Evolutionary conservation across 192 early-diverging fungal genomes (phyloP), one percentile per base, ranked within the genome.

Genomic region (Dissophora ornata): DNA sequence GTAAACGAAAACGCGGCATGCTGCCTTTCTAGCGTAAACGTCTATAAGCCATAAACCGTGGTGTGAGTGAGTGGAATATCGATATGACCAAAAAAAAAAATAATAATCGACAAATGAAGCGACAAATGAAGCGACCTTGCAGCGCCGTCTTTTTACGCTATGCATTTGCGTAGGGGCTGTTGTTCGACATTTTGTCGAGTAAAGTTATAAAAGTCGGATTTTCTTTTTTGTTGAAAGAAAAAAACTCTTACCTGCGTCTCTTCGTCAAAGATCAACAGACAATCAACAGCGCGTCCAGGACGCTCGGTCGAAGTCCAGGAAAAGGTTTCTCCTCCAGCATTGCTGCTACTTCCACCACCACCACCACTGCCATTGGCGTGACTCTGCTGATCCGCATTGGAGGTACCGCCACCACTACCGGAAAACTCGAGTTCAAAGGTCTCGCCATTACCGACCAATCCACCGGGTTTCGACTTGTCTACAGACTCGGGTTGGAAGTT

Each of bases 401-500:
- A n/a, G n/a, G n/a, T n/a, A n/a, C 36, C 66, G 5, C 73, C 59
- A 25, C 53, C 44, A 16, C 59, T 66, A 10, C 73, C 73, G 12
- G 64, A 51, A 44, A 77, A 67, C 40, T 77, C 73, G 0, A 77
- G 65, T 41, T 77, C 73, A 60, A 62, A 77, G 0, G 64, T 57
- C 24, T 77, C 73, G 24, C 73, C 73, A 50, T 77, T 77, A 0
- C 73, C 73, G 21, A 67, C 59, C 15, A 77, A 30, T 42, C 54
- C 58, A 16, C 73, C 73, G 19, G 73, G 73, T 46, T 33, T 42
- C 3, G 73, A 77, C 38, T 77, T 77, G 38, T 77, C 73, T 44
- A 77, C 65, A 12, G 73, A 77, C 32, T 77, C 73, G 54, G 73
- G 73, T 24, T 65, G 62, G 22, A 77, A 77, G 59, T 77, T 77